Base-by-base conservation (phyloP, 2,329 filamentous ascomycete genomes). In the Zymoseptoria brevis region DNA sequence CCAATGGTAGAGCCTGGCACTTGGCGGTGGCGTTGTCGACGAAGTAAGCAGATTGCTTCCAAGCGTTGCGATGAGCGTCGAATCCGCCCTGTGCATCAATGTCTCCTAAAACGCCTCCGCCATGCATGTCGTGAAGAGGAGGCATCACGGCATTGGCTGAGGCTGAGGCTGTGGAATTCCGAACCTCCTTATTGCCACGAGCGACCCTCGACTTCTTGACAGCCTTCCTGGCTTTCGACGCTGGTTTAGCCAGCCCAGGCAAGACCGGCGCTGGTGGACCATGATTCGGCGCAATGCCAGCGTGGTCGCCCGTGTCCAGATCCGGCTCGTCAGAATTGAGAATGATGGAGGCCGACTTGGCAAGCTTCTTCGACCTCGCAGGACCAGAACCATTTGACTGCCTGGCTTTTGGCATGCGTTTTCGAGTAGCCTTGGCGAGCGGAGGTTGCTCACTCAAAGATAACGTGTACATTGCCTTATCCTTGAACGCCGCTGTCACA, bases 301-400 rank as follows among this genome's bases (percentile, higher is more conserved):
- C 55, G 22, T 50, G 53, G 6, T 51, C 58, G n/a, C 54, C 49
- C 19, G 58, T 56, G 13, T 57, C 62, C 45, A 58, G 59, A 6
- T 61, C 61, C 22, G 62, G 56, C 50, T 70, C 68, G 50, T 70
- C 68, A 2, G 68, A 69, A 50, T 70, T 67, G 24, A 70, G 51
- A 8, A 70, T 65, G 50, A 68, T 65, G 6, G 64, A 65, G 30
- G 62, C 67, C 3, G 68, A 70, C 55, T 69, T 70, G 9, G 60
- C 55, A 8, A 64, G 54, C 61, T 66, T 67, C 29, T 60, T 57
- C 7, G 66, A 22, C 54, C 62, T 65, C 13, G 54, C 48, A 2
- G 30, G 24, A 13, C 49, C 52, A 6, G 35, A 45, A 6, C 7
- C 26, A 19, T 11, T 55, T 30, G 16, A 19, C 19, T 13, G 48